Percentiles rank a stretch among this genome's conserved stretches.
Conservation (phyloP, 495 filamentous ascomycete genomes). For the Stereocaulon alpinum region DNA sequence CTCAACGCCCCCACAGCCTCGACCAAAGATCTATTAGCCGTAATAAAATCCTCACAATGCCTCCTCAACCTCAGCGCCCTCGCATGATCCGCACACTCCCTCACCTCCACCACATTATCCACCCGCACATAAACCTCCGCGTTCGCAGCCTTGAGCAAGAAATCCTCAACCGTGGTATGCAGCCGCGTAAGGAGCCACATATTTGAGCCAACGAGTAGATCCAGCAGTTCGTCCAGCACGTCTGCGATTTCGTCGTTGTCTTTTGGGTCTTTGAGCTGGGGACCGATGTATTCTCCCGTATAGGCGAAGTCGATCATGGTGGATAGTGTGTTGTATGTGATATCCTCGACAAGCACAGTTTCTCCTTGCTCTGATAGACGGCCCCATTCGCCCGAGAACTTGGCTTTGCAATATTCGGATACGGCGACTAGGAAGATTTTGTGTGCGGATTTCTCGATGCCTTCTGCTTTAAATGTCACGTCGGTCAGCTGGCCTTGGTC, state of each 20-base stretch:
- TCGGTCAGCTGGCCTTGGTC: constrained; percentile 20
- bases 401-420: constrained; percentile 21
- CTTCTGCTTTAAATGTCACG: constrained; percentile 21
- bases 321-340: constrained; percentile 15
- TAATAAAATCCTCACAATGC: constrained; percentile 14
- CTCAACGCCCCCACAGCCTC: constrained; percentile 3
- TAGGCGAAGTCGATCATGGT: constrained; percentile 27
- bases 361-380: constrained; percentile 1
- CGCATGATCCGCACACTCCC: constrained; percentile 9
- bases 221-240: constrained; percentile 21
- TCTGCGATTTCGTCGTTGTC: constrained; percentile 14
- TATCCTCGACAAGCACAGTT: constrained; percentile 12
- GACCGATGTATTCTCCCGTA: constrained; percentile 15
- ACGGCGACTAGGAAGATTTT: constrained; percentile 22
- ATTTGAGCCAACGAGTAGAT: constrained; percentile 19
- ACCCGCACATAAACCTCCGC: constrained; percentile 9
- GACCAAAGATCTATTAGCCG: constrained; percentile 1
- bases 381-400: constrained; percentile 21
- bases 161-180: constrained; percentile 6
- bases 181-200: constrained; percentile 11
- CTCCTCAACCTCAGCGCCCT: constrained; percentile 3
- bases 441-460: constrained; percentile 19
- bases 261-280: constrained; percentile 9
- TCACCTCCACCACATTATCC: constrained; percentile 17
- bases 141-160: constrained; percentile 1